Evolutionary conservation across 805 yeast genomes (phyloP), one percentile per base, ranked within the genome.

Genomic region (Nakazawaea laoshanensis): DNA sequence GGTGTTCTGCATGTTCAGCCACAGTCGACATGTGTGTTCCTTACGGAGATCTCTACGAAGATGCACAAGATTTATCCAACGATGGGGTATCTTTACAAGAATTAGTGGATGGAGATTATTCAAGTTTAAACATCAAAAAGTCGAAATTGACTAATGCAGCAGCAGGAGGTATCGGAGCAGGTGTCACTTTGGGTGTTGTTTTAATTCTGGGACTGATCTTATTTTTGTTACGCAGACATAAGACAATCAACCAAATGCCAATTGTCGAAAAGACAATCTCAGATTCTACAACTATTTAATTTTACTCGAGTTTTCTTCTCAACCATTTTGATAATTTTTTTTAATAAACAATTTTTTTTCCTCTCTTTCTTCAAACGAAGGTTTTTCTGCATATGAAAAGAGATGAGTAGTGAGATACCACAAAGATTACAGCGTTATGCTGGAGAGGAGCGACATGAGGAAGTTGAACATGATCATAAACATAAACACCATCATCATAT

Each of bases 111-210:
- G 59, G 62, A 27, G 46, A 51, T 38, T 47, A 44, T 43, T 39
- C 47, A 7, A 37, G 49, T 7, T 42, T 49, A 20, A 39, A 43
- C 30, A 29, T 47, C 30, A 16, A 20, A 3, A 30, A 30, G 6
- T 39, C 47, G 27, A 42, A 47, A 8, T 45, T 62, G 30, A 30
- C 56, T 5, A 47, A 54, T 13, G 70, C 69, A 8, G 68, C 39
- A 24, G 72, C 71, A 18, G 72, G 72, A 36, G 72, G 71, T 35
- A 64, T 66, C 41, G 73, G 74, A 39, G 72, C 70, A 19, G 70
- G 70, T 41, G 58, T 52, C 24, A 60, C 64, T 21, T 48, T 67
- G 33, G 65, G 61, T 36, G 69, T 62, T 7, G 42, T 63, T 42
- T 37, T 52, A 22, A 39, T 65, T 19, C 24, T 52, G 13, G 68